These are phyloP conservation scores for Persicaria tinctoria DNA, from an alignment of 148 eudicot genomes.

Conservation along the genomic window DNA sequence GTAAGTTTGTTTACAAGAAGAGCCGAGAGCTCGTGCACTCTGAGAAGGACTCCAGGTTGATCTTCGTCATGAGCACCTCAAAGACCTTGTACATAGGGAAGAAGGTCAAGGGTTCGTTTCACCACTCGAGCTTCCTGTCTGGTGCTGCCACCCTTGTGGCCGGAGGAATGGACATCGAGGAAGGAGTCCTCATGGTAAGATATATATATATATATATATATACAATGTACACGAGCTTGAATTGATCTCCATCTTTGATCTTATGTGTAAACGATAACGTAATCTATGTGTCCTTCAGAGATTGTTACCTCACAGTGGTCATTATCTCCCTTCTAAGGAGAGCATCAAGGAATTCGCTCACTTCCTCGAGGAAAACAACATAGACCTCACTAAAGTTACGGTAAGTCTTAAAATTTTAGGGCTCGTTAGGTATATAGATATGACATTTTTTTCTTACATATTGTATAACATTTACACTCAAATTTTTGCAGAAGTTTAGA, in stretches of 20 bases:
- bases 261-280: too few species aligned
- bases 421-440: neutral
- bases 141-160: slow-evolving; percentile 93
- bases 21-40: slow-evolving; percentile 42
- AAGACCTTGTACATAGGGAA: slow-evolving; percentile 70
- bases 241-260: too few species aligned
- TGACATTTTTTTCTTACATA: too few species aligned
- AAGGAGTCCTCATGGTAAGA: slow-evolving; percentile 57
- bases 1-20: slow-evolving; percentile 20
- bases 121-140: slow-evolving; percentile 86
- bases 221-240: too few species aligned
- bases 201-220: neutral
- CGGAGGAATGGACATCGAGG: slow-evolving; percentile 64
- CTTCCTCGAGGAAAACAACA: slow-evolving; percentile 68
- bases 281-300: slow-evolving; percentile 32
- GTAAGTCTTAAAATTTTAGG: slow-evolving; percentile 25
- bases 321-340: slow-evolving; percentile 86
- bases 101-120: slow-evolving; percentile 75
- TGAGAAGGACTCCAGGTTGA: slow-evolving; percentile 67
- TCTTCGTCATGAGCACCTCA: slow-evolving; percentile 86
- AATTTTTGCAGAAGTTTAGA: slow-evolving; percentile 7
- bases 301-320: slow-evolving; percentile 92
- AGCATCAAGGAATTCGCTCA: slow-evolving; percentile 66
- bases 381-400: slow-evolving; percentile 69
- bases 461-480: too few species aligned